Evolutionary conservation across 2,329 filamentous ascomycete genomes (phyloP).

Genomic region (Ophiostoma pallidulum): DNA sequence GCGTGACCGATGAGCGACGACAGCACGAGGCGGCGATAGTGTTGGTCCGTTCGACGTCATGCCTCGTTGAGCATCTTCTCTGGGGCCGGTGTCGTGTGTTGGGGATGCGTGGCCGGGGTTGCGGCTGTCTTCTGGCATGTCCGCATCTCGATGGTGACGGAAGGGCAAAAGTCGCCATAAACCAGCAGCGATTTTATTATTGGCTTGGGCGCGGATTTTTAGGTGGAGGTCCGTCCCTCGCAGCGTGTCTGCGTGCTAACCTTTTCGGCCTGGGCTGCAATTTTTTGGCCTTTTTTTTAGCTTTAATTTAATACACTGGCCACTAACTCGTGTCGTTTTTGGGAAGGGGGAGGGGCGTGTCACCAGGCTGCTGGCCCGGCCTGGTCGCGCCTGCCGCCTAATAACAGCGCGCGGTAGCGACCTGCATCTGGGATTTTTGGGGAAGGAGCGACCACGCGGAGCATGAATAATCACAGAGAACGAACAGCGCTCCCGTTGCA

Average conservation of each 20-base stretch:
- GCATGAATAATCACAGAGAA: too few relatives aligned
- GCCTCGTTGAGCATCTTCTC: slow-evolving; percentile 25
- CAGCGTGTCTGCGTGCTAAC: not conserved
- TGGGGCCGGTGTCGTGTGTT: slow-evolving; percentile 22
- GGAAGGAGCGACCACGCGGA: too few relatives aligned
- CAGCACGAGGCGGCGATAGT: slow-evolving; percentile 19
- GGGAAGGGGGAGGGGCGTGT: too few relatives aligned
- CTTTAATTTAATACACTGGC: not conserved
- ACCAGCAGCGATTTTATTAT: slow-evolving; percentile 15
- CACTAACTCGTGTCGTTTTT: not conserved
- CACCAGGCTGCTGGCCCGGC: too few relatives aligned
- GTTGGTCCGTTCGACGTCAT: slow-evolving; percentile 25
- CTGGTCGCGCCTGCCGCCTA: not conserved
- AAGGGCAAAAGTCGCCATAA: slow-evolving; percentile 19
- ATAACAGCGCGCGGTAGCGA: too few relatives aligned
- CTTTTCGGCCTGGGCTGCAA: not conserved
- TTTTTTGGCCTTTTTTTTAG: not conserved
- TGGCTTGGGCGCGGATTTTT: slow-evolving; percentile 9
- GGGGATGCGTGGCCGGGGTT: slow-evolving; percentile 21
- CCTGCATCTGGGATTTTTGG: too few relatives aligned
- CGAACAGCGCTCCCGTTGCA: too few relatives aligned
- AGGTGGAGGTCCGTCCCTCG: not conserved
- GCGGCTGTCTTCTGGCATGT: slow-evolving; percentile 33
- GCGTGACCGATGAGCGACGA: slow-evolving; percentile 20
- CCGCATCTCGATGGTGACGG: slow-evolving; percentile 28